These are phyloP conservation scores for Punctularia strigosozonata DNA, from an alignment of 768 basidiomycete species.

Conservation along the genomic window DNA sequence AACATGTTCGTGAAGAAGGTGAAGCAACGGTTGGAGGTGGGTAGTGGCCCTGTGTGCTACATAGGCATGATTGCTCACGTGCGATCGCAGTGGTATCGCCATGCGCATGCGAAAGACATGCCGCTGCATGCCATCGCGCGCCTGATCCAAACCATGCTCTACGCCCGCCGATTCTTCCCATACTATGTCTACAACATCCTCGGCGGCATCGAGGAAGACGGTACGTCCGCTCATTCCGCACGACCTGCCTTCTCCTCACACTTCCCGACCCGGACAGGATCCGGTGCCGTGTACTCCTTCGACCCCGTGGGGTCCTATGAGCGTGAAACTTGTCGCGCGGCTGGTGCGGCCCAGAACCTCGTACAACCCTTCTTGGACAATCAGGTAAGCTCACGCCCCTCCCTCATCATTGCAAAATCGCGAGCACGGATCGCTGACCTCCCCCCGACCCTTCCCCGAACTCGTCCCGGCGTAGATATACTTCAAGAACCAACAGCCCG, in stretches of 20 bases:
- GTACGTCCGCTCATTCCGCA: slow-evolving; percentile 32
- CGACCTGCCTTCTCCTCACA: slow-evolving; percentile 6
- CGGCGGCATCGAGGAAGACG: slow-evolving; percentile 92
- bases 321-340: slow-evolving; percentile 91
- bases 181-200: slow-evolving; percentile 97
- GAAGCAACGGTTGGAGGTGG: slow-evolving; percentile 87
- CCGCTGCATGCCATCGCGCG: slow-evolving; percentile 95
- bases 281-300: slow-evolving; percentile 98
- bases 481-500: slow-evolving; percentile 88
- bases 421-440: too few relatives aligned
- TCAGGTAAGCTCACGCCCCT: slow-evolving; percentile 50
- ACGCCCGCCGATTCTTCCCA: slow-evolving; percentile 93
- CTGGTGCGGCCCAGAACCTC: slow-evolving; percentile 88
- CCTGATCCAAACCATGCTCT: slow-evolving; percentile 96
- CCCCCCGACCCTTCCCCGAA: slow-evolving; percentile 40
- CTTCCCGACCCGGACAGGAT: slow-evolving; percentile 40
- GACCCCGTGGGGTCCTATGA: slow-evolving; percentile 98
- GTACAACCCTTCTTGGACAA: slow-evolving; percentile 98
- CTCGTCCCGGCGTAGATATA: slow-evolving; percentile 56
- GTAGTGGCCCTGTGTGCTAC: slow-evolving; percentile 15
- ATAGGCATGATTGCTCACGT: too few relatives aligned
- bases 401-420: too few relatives aligned
- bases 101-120: slow-evolving; percentile 96
- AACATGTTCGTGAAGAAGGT: slow-evolving; percentile 97
- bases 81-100: slow-evolving; percentile 78